Conservation (phyloP, 352 stramenopile species). For the Phytophthora europaea region DNA sequence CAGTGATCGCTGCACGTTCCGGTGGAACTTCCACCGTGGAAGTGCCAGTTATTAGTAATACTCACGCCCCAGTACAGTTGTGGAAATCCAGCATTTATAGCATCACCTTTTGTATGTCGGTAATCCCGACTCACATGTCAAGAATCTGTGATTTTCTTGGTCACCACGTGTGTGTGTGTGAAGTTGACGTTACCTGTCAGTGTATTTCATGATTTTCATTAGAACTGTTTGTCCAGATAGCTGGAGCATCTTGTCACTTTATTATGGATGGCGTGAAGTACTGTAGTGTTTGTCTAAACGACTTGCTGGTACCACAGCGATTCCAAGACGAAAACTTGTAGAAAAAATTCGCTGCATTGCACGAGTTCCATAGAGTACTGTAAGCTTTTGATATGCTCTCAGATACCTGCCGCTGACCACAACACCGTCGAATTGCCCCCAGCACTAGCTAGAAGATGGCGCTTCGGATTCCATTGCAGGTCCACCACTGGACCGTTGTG, state of each 20-base stretch:
- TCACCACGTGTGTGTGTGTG: too few species aligned
- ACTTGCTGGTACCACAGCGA: too few species aligned
- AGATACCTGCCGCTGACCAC: conserved; percentile 61
- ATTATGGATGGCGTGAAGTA: neutral
- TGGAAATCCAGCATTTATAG: too few species aligned
- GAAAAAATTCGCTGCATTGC: neutral
- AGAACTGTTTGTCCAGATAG: neutral
- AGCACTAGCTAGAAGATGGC: conserved; percentile 79
- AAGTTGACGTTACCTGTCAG: neutral
- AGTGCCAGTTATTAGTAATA: too few species aligned
- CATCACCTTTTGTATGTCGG: too few species aligned
- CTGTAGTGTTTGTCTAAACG: too few species aligned
- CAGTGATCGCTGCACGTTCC: too few species aligned
- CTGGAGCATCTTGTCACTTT: neutral
- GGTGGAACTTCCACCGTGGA: too few species aligned
- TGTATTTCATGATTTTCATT: neutral
- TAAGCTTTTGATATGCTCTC: conserved; percentile 6
- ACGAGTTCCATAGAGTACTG: neutral
- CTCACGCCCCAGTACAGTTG: too few species aligned
- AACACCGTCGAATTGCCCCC: conserved; percentile 82
- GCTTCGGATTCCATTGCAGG: conserved; percentile 87
- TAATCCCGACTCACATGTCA: too few species aligned
- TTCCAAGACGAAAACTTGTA: neutral
- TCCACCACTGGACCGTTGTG: conserved; percentile 76
- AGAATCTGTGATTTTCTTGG: too few species aligned